Conservation (phyloP, 768 basidiomycete species). For the Lentinula guzmanii region DNA sequence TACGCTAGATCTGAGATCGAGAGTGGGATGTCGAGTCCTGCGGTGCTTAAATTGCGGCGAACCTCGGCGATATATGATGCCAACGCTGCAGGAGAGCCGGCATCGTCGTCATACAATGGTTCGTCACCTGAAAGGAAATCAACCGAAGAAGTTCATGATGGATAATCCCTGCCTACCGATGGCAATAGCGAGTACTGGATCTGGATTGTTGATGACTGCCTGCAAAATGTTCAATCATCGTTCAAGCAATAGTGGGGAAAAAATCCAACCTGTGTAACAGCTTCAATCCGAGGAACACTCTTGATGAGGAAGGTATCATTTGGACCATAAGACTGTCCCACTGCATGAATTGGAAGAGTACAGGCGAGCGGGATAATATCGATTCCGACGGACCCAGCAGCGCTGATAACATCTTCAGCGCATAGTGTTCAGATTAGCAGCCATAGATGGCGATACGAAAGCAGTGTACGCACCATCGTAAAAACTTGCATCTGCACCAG, state of each 20-base stretch:
- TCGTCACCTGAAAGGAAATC: conserved; percentile 7
- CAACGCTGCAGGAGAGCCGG: conserved; percentile 10
- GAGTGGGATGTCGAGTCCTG: conserved; percentile 11
- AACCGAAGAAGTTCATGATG: not conserved
- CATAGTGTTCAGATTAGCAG: not conserved
- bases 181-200: conserved; percentile 11
- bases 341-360: conserved; percentile 12
- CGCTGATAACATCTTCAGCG: conserved; percentile 9
- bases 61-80: conserved; percentile 9
- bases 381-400: conserved; percentile 9
- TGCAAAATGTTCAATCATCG: not conserved
- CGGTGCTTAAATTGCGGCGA: conserved; percentile 9
- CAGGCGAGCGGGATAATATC: conserved; percentile 11
- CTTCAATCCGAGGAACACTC: conserved; percentile 11
- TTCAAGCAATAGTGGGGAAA: not conserved
- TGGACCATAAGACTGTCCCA: conserved; percentile 10
- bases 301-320: conserved; percentile 13
- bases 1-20: conserved; percentile 11
- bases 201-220: conserved; percentile 13
- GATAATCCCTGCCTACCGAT: conserved; percentile 7
- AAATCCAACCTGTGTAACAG: conserved; percentile 3
- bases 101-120: conserved; percentile 11
- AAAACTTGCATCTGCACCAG: conserved; percentile 10
- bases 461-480: conserved; percentile 7
- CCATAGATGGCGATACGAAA: not conserved